A percentile compares a stretch with the other conserved stretches of the same genome.
These are phyloP conservation scores for Lasiodiplodia sp. DNA, from an alignment of 2,329 filamentous ascomycete genomes.

Conservation along the genomic window DNA sequence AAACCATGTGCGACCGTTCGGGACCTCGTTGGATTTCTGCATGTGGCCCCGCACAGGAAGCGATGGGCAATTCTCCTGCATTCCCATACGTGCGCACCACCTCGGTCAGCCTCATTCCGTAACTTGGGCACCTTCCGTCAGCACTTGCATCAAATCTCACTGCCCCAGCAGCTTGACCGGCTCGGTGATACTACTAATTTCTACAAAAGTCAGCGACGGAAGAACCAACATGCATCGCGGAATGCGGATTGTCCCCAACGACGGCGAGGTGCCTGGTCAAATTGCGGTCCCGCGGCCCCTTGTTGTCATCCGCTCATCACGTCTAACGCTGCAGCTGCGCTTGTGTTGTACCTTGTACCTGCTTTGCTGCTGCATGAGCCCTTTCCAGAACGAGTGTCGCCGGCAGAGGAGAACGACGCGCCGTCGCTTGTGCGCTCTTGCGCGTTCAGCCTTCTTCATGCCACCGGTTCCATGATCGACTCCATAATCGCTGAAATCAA, in stretches of 20 bases:
- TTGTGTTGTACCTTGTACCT: conserved; percentile 29
- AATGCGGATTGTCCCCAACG: conserved; percentile 22
- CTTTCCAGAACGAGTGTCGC: conserved; percentile 14
- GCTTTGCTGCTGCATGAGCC: conserved; percentile 23
- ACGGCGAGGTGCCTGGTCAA: conserved; percentile 20
- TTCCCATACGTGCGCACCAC: conserved; percentile 23
- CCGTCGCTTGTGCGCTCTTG: conserved; percentile 14
- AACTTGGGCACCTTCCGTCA: conserved; percentile 26
- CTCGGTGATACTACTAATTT: conserved; percentile 22
- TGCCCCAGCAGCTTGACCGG: not conserved
- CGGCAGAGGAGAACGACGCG: conserved; percentile 19
- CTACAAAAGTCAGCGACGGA: not conserved
- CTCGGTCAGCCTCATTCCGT: conserved; percentile 26
- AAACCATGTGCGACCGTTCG: conserved; percentile 23
- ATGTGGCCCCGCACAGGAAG: conserved; percentile 19
- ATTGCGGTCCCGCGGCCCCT: conserved; percentile 13
- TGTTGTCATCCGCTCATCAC: conserved; percentile 16
- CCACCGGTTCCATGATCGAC: conserved; percentile 15
- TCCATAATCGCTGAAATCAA: conserved; percentile 19
- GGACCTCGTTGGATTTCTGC: conserved; percentile 18
- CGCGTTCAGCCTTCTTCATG: conserved; percentile 26
- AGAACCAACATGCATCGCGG: conserved; percentile 16
- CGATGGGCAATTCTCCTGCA: conserved; percentile 27
- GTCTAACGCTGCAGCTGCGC: conserved; percentile 18
- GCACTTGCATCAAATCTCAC: conserved; percentile 25